These are phyloP conservation scores for Jamesozyma gamospora DNA, from an alignment of 805 yeast species.

Conservation along the genomic window DNA sequence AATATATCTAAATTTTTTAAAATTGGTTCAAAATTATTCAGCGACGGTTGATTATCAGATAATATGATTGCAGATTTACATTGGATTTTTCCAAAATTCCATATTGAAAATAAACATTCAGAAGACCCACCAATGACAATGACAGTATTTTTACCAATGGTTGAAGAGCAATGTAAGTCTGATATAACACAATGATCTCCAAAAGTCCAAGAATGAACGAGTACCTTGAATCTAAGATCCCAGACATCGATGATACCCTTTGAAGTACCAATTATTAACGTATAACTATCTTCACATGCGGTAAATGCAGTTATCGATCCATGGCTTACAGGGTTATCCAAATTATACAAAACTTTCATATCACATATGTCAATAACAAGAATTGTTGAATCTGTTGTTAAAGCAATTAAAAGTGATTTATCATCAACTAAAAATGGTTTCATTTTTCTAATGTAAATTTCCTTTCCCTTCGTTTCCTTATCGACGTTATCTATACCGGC, in stretches of 20 bases:
- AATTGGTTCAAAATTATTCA: constrained; percentile 12
- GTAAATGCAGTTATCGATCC: constrained; percentile 59
- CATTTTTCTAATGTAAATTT: constrained; percentile 35
- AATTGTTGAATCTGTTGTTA: constrained; percentile 46
- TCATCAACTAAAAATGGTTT: constrained; percentile 34
- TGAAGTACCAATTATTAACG: constrained; percentile 69
- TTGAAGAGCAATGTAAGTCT: constrained; percentile 27
- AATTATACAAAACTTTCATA: constrained; percentile 34
- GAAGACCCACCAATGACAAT: constrained; percentile 61
- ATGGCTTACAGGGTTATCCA: constrained; percentile 49
- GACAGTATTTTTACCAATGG: constrained; percentile 30
- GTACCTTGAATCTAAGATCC: constrained; percentile 63
- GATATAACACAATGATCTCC: constrained; percentile 41
- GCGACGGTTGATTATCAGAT: constrained; percentile 17
- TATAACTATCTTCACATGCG: constrained; percentile 41
- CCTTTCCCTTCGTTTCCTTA: constrained; percentile 1
- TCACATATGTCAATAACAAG: constrained; percentile 48
- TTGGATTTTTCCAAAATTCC: constrained; percentile 62
- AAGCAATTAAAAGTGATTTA: constrained; percentile 36
- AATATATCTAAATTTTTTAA: constrained; percentile 7
- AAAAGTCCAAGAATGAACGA: constrained; percentile 54
- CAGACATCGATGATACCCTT: constrained; percentile 68
- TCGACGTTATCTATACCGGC: constrained; percentile 19
- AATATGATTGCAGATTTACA: constrained; percentile 39
- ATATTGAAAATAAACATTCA: constrained; percentile 49